A percentile compares a stretch with the other conserved stretches of the same genome.
Evolutionary conservation across 352 stramenopile species (phyloP).

Genomic region (Blastocystis sp.): DNA sequence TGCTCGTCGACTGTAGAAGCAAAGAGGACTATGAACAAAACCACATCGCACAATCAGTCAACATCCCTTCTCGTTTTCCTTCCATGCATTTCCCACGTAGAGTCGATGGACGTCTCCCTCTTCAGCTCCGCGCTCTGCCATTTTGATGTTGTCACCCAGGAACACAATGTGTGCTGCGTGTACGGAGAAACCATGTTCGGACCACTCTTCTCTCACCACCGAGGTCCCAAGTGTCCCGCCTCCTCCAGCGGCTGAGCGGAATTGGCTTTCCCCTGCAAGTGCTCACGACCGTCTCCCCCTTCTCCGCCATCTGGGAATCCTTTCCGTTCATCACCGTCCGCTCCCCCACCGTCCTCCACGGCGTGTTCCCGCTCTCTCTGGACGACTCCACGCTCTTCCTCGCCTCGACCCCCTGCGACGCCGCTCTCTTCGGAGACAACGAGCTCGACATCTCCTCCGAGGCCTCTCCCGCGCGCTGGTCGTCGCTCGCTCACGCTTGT

Average conservation of each 20-base stretch:
- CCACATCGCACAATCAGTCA: constrained; percentile 2
- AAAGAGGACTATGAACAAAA: constrained; percentile 6
- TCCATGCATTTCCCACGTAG: neutral
- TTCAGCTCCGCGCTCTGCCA: neutral
- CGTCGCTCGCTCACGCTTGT: neutral
- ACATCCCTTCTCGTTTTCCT: neutral
- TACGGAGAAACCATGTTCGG: neutral
- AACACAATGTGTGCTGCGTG: neutral
- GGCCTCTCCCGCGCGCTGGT: neutral
- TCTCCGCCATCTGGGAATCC: neutral
- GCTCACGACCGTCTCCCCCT: neutral
- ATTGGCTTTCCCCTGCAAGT: neutral
- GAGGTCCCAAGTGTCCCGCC: neutral
- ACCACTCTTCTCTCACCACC: neutral
- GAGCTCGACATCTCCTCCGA: neutral
- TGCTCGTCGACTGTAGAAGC: neutral
- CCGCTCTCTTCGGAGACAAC: neutral
- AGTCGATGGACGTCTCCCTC: neutral
- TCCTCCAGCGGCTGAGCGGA: neutral
- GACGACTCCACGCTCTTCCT: neutral
- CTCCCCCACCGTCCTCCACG: neutral
- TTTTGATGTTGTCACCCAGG: neutral
- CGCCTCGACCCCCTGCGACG: neutral
- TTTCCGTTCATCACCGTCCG: constrained; percentile 18
- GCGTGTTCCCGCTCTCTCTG: neutral